phyloP scores from a whole-genome alignment of 768 basidiomycete species.

The Tephrocybe rancida region DNA sequence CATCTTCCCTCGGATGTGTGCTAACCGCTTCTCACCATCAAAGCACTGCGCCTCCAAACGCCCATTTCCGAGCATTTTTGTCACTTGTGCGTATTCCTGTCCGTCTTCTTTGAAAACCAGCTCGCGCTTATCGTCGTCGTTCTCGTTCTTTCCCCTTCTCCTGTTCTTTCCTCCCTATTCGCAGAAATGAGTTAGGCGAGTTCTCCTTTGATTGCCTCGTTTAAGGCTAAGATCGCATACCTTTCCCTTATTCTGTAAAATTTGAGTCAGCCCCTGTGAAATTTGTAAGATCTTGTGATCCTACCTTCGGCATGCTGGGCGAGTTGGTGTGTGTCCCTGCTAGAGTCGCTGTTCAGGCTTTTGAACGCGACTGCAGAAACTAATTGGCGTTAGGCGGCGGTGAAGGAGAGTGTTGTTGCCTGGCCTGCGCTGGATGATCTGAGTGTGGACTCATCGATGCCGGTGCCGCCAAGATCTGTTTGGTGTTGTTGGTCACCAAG shows the following conservation, averaged over 20 bases:
- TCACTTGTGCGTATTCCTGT: slow-evolving; percentile 98
- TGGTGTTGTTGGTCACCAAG: slow-evolving; percentile 15
- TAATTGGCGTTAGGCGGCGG: slow-evolving; percentile 1
- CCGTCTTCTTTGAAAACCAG: slow-evolving; percentile 98
- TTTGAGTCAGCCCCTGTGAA: slow-evolving; percentile 17
- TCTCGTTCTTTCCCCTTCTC: slow-evolving; percentile 99
- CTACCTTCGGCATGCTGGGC: slow-evolving; percentile 53
- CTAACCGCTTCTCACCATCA: slow-evolving; percentile 96
- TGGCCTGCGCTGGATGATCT: slow-evolving; percentile 7
- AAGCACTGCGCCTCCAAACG: slow-evolving; percentile 96
- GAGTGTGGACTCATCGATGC: slow-evolving; percentile 13
- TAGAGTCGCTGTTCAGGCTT: slow-evolving; percentile 11
- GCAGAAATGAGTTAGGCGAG: background rate
- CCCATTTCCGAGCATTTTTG: slow-evolving; percentile 98
- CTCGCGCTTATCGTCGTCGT: slow-evolving; percentile 98
- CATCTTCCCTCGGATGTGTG: slow-evolving; percentile 99
- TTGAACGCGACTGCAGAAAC: slow-evolving; percentile 12
- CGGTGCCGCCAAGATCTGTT: slow-evolving; percentile 14
- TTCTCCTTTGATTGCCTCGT: background rate
- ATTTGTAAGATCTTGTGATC: slow-evolving; percentile 15
- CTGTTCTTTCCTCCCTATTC: slow-evolving; percentile 96
- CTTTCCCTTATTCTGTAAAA: slow-evolving; percentile 73
- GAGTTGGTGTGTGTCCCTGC: slow-evolving; percentile 12
- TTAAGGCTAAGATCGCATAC: slow-evolving; percentile 34
- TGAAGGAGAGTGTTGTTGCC: background rate